phyloP scores from a whole-genome alignment of 495 filamentous ascomycete species.

The Aspergillus indologenus region DNA sequence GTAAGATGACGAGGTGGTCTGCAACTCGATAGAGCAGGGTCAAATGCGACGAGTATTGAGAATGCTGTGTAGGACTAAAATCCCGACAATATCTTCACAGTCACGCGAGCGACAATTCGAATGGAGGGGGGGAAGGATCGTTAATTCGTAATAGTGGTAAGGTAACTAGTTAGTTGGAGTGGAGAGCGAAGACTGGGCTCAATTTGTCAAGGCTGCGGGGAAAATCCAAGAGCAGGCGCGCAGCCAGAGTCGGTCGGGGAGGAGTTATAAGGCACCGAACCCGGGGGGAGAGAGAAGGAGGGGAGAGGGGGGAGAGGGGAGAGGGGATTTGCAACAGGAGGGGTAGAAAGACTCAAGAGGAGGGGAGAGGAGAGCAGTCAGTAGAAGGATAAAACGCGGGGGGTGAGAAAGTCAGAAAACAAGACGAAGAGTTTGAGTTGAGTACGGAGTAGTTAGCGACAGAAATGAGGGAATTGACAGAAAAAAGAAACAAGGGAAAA shows the following conservation, averaged over 20 bases:
- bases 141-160: background rate
- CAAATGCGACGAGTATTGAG: background rate
- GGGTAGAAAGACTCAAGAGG: slow-evolving; percentile 5
- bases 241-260: background rate
- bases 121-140: background rate
- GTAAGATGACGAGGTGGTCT: too few relatives aligned
- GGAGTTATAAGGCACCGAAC: background rate
- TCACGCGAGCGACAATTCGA: background rate
- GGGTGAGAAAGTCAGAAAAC: background rate
- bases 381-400: background rate
- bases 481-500: background rate
- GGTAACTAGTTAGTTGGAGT: too few relatives aligned
- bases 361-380: slow-evolving; percentile 3
- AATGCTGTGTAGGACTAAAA: background rate
- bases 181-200: slow-evolving; percentile 5
- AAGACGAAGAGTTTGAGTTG: background rate
- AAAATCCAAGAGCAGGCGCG: slow-evolving; percentile 4
- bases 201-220: slow-evolving; percentile 13
- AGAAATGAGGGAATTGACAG: background rate
- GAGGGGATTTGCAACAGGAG: slow-evolving; percentile 4
- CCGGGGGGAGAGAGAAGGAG: background rate
- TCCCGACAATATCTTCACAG: background rate
- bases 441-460: background rate
- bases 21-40: background rate
- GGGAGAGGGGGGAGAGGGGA: background rate